These are phyloP conservation scores for Passiflora organensis DNA, from an alignment of 345 rosid species.

Conservation along the genomic window DNA sequence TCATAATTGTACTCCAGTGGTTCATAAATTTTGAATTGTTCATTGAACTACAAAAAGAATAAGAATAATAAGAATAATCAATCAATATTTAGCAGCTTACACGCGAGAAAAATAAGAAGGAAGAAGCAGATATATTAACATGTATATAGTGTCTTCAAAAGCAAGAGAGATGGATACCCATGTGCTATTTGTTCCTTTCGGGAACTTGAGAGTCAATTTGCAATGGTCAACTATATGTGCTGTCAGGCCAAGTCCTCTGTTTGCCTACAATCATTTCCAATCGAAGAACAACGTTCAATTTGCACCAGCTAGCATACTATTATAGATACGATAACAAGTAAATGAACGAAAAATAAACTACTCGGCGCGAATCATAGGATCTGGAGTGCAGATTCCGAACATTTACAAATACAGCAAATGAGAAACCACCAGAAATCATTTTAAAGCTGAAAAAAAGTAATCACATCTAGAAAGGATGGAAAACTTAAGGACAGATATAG, in stretches of 20 bases:
- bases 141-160: too few relatives aligned
- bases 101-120: background rate
- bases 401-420: background rate
- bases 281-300: background rate
- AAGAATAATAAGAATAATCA: slow-evolving; percentile 7
- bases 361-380: too few relatives aligned
- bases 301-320: too few relatives aligned
- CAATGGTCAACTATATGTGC: slow-evolving; percentile 71
- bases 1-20: slow-evolving; percentile 87
- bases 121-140: background rate
- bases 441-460: background rate
- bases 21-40: slow-evolving; percentile 74
- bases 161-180: slow-evolving; percentile 49
- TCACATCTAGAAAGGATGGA: background rate
- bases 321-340: too few relatives aligned
- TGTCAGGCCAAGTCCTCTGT: slow-evolving; percentile 86
- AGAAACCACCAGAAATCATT: too few relatives aligned
- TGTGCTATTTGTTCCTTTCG: slow-evolving; percentile 89
- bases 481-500: background rate
- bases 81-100: slow-evolving; percentile 1
- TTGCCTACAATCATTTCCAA: slow-evolving; percentile 40
- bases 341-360: too few relatives aligned
- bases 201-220: slow-evolving; percentile 77
- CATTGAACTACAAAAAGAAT: slow-evolving; percentile 62
- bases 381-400: too few relatives aligned